These are phyloP conservation scores for Fusarium newnesense DNA, from an alignment of 2,329 filamentous ascomycete species.

Conservation along the genomic window DNA sequence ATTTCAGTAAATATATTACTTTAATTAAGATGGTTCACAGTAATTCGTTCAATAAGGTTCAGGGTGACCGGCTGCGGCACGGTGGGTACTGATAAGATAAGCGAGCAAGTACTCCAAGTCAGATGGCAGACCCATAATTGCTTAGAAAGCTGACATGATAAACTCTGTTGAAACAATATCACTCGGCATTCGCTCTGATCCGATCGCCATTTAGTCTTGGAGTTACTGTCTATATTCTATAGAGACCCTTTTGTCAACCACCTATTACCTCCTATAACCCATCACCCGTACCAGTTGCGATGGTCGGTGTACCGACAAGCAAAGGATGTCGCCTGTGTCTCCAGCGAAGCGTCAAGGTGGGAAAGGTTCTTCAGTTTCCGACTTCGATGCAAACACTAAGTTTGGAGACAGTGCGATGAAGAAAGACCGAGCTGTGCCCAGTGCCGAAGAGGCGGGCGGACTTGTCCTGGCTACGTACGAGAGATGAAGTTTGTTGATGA, in stretches of 20 bases:
- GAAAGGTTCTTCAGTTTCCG: rapidly evolving
- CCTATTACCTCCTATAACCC: rapidly evolving
- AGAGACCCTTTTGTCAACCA: neutral
- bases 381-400: rapidly evolving
- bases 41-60: neutral
- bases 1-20: neutral
- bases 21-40: too few species aligned
- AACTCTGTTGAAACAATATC: neutral
- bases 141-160: neutral
- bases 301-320: neutral
- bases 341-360: neutral
- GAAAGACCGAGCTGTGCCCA: neutral
- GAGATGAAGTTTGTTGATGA: neutral
- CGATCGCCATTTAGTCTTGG: neutral
- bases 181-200: neutral
- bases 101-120: neutral
- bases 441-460: neutral
- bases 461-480: neutral
- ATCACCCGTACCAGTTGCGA: neutral
- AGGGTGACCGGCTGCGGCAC: neutral
- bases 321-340: neutral
- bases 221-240: rapidly evolving
- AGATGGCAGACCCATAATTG: neutral
- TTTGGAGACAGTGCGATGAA: neutral
- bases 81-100: neutral